Conservation (phyloP, 495 filamentous ascomycete genomes). For the Hapsidospora chrysogenum region DNA sequence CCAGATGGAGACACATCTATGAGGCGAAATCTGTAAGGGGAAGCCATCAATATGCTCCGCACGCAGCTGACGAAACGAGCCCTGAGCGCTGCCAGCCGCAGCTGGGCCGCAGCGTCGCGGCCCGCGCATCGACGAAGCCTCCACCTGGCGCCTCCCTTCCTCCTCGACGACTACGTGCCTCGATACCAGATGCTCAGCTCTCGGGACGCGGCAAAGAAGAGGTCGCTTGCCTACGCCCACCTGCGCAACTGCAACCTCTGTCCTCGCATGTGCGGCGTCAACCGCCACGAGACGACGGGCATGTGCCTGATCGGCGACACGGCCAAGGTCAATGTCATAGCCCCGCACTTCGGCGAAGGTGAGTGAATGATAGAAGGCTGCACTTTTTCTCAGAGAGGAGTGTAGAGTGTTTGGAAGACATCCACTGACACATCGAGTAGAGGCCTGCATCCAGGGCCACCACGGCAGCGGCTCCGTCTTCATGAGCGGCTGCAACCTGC, state of each 20-base stretch:
- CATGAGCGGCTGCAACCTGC: constrained; percentile 25
- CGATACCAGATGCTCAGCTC: constrained; percentile 45
- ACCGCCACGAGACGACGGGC: constrained; percentile 56
- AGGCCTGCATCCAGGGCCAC: constrained; percentile 63
- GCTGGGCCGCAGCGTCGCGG: too few species aligned
- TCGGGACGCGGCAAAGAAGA: constrained; percentile 43
- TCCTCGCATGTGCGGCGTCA: constrained; percentile 54
- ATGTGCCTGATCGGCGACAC: constrained; percentile 54
- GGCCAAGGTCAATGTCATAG: constrained; percentile 60
- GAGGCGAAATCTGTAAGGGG: too few species aligned
- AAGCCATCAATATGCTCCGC: too few species aligned
- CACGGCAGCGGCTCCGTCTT: constrained; percentile 61
- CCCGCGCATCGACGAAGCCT: too few species aligned
- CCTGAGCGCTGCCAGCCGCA: too few species aligned
- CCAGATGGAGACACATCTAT: too few species aligned
- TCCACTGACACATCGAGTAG: constrained; percentile 12
- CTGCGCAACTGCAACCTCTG: constrained; percentile 62
- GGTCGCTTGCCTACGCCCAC: constrained; percentile 48
- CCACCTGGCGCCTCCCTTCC: constrained; percentile 60
- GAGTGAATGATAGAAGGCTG: neutral
- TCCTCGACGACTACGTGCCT: constrained; percentile 57
- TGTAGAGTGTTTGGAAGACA: neutral
- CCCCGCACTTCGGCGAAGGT: constrained; percentile 55
- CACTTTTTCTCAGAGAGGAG: neutral
- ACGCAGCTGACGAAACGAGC: too few species aligned